Base-by-base conservation (phyloP, 2,329 filamentous ascomycete genomes). In the Fusarium sp. region DNA sequence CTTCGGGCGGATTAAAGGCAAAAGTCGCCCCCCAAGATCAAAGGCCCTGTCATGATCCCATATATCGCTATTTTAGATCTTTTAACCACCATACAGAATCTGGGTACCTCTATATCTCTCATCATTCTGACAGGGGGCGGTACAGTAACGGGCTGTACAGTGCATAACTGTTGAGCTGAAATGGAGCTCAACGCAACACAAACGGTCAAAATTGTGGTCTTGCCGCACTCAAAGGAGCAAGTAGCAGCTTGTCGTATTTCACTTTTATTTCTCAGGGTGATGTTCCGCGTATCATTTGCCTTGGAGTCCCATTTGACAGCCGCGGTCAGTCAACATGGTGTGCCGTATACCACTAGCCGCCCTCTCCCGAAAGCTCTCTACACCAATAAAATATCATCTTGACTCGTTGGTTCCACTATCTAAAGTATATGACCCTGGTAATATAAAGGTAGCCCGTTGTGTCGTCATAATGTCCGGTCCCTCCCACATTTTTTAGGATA, bases 171-270 rank as follows among this genome's bases (percentile, higher is more conserved):
- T 54, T 54, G 13, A 17, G 14, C 14, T 41, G 42, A n/a, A 28
- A 28, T 26, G 5, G 33, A n/a, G 31, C 8, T 28, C 7, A 31
- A 38, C 9, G 5, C 28, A 15, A 33, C 47, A n/a, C 15, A 3
- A 26, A 14, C 13, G 22, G 15, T 13, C 36, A 9, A 18, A 17
- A 18, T 6, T 20, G 18, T 17, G n/a, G 12, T 18, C 12, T 48
- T 48, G 5, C 4, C 24, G 14, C 39, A 14, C 24, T 17, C 20
- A 6, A 6, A 6, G 1, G 4, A 58, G 12, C 12, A 59, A 31
- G 48, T 20, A 28, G 0, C 20, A 12, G 22, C 11, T 7, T 20
- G 0, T 1, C 3, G 10, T 22, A 28, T 35, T 35, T 18, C 3
- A 4, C 7, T 45, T 17, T 35, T 15, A 26, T 22, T 22, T 35